Evolutionary conservation across 495 filamentous ascomycete species (phyloP), one percentile per base, ranked within the genome.

Genomic region (Trichoderma asperelloides): DNA sequence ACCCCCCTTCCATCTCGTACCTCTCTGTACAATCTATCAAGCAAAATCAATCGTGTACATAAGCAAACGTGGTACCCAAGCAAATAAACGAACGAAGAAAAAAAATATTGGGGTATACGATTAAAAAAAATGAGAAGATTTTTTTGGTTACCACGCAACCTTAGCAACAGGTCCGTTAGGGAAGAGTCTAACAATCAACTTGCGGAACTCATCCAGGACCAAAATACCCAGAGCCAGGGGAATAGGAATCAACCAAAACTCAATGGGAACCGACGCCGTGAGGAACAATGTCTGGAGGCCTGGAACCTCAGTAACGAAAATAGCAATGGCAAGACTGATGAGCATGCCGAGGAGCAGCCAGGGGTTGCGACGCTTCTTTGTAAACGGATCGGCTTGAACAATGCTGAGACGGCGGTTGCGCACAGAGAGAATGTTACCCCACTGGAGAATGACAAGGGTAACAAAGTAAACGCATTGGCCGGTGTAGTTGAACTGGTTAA

Each of bases 401-500:
- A 85, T 72, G 33, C 79, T 82, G 68, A 82, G 74, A 51, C 81
- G 79, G 67, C 80, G 80, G 67, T 78, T 85, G 37, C 82, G 80
- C 13, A 84, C 77, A 0, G 77, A 74, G 3, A 84, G 75, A 27
- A 84, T 78, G 62, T 84, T 82, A 39, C 79, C 80, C 81, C 80
- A 84, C 67, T 60, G 55, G 21, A 60, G 55, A 5, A 89, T 83
- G 8, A 92, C 87, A 11, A 92, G 76, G n/a, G 83, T 89, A 39
- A 91, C 83, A 69, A 92, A 91, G 70, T 91, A 91, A 43, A 91
- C 55, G 23, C 55, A 60, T 25, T 60, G 55, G 55, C 55, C 55
- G n/a, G 55, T 85, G 28, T 82, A 85, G 33, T 83, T 86, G 25
- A 86, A 88, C 57, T 82, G 79, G 67, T 86, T 87, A 18, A 86